Evolutionary conservation across 1,139 yeast species (phyloP), one percentile per base, ranked within the genome.

Genomic region (Kodamaea fungicola): DNA sequence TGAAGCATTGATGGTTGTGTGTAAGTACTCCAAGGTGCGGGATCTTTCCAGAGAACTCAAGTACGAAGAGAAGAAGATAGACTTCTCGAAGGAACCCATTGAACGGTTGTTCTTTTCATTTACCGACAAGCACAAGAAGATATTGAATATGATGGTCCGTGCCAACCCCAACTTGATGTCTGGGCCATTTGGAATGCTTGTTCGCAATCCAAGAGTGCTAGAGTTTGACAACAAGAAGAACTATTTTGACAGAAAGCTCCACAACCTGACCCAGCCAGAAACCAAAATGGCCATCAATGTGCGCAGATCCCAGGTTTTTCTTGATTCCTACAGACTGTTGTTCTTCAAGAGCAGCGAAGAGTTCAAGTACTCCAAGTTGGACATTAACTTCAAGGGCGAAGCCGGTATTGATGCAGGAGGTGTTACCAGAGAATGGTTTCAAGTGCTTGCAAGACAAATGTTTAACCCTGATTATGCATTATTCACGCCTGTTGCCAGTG

Each of bases 361-460:
- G 43, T 80, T 90, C 55, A 78, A 82, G 51, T 74, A 78, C 37
- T 76, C 92, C 4, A 81, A 83, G 45, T 67, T 92, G 48, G 92
- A 85, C 39, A 80, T 94, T 31, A 76, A 75, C 24, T 94, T 94
- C 65, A 83, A 82, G 49, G 96, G 96, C 3, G 99, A 94, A 58
- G 85, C 86, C 41, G 99, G 98, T 49, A 87, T 92, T 35, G 99
- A 94, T 70, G 98, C 97, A 2, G 99, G 99, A 50, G 99, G 99
- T 36, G 83, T 94, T 16, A 88, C 97, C 0, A 73, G 98, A 53
- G 99, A 94, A 59, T 94, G 98, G 98, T 90, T 83, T 54, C 97
- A 89, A 57, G 96, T 90, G 7, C 64, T 94, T 40, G 83, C 97
- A 0, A 72, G 97, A 44, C 97, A 92, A 60, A 90, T 94, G 87